Evolutionary conservation across 306 rosid species (phyloP), one percentile per base, ranked within the genome.

Genomic region (Castanospermum australe): DNA sequence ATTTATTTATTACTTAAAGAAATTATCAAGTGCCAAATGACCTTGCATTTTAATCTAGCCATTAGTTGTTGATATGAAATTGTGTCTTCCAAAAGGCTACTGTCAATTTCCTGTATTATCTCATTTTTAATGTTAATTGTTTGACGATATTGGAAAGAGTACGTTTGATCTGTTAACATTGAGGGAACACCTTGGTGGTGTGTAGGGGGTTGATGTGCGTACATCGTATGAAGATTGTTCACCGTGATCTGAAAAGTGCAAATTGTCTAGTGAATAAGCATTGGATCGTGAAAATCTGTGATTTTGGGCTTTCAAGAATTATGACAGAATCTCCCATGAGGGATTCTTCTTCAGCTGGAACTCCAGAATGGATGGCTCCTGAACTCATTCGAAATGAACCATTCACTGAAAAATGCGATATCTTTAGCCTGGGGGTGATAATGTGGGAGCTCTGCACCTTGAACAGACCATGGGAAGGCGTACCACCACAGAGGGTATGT

Each of bases 301-400:
- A 96, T 87, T 96, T 96, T 81, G 99, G 99, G 79, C 98, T 96
- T 70, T 96, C 99, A 39, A 91, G 96, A 83, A 86, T 93, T 79
- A 85, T 89, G 88, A 82, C 70, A 0, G 90, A 89, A 9, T 76
- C 86, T 74, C 87, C 97, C 54, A 85, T 87, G 77, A 85, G 75
- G 67, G 97, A 88, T 79, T 83, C 93, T 22, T 83, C 96, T 5
- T 93, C 98, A 5, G 98, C 98, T 2, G 99, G 99, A 84, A 96
- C 99, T 65, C 99, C 99, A 4, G 99, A 96, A 83, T 96, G 99
- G 99, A 96, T 96, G 99, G 99, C 99, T 72, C 99, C 99, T 64
- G 98, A 96, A 82, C 99, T 93, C 47, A 90, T 96, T 56, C 89
- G 94, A 86, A 96, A 90, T 8, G 99, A 96, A 78, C 98, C 98